These are phyloP conservation scores for Diacronema lutheri DNA, from an alignment of 78 protist genomes.

Conservation along the genomic window DNA sequence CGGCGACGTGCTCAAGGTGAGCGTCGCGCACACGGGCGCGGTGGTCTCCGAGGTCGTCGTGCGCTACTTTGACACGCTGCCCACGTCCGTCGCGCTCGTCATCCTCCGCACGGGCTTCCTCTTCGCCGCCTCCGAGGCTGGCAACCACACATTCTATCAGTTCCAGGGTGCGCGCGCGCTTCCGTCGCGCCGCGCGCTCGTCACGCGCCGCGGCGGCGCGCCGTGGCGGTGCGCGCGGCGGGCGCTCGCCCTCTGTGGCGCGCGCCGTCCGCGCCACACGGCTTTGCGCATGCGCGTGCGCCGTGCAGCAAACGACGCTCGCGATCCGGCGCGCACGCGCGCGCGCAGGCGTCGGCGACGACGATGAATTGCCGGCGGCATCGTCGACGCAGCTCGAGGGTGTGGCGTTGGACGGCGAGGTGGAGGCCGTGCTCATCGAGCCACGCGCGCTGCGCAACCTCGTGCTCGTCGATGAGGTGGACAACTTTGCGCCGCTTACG, in stretches of 20 bases:
- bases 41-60: conserved; percentile 44
- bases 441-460: conserved; percentile 75
- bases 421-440: conserved; percentile 10
- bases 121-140: conserved; percentile 92
- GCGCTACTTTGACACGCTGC: conserved; percentile 44
- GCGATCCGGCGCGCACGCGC: no score
- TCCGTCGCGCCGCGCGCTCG: no score
- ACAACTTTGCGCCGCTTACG: conserved; percentile 75
- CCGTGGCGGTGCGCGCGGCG: no score
- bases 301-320: no score
- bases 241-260: no score
- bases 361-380: conserved; percentile 38
- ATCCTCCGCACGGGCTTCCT: conserved; percentile 73
- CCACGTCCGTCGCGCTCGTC: conserved; percentile 10
- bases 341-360: conserved; percentile 59
- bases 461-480: conserved; percentile 63
- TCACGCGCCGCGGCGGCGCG: no score
- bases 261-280: no score
- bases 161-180: no score
- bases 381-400: background rate
- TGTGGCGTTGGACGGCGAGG: background rate
- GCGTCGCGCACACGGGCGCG: conserved; percentile 57
- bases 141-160: conserved; percentile 79
- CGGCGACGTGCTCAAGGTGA: conserved; percentile 92
- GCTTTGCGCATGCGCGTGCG: no score